Evolutionary conservation across 2,329 filamentous ascomycete genomes (phyloP).

Genomic region (Penicillium sp.): DNA sequence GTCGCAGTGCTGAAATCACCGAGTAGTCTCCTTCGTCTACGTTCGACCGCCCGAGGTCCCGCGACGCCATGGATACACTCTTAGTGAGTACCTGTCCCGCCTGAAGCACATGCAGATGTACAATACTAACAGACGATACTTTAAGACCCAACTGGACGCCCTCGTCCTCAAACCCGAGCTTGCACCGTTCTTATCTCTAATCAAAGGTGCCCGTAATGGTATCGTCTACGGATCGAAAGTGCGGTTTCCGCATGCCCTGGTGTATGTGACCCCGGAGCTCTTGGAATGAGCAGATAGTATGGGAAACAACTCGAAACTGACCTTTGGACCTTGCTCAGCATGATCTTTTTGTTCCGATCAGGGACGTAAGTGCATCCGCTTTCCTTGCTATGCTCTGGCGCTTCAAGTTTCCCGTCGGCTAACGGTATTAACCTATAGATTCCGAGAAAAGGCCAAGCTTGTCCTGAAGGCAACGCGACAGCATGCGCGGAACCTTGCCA

Average conservation of each 20-base stretch:
- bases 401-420: conserved; percentile 9
- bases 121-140: neutral
- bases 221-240: conserved; percentile 96
- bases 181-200: conserved; percentile 77
- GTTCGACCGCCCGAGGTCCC: conserved; percentile 28
- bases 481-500: conserved; percentile 87
- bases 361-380: conserved; percentile 63
- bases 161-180: conserved; percentile 80
- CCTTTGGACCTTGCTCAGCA: conserved; percentile 51
- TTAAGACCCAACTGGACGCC: conserved; percentile 68
- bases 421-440: conserved; percentile 33
- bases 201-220: conserved; percentile 95
- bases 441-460: conserved; percentile 74
- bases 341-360: conserved; percentile 95
- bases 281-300: neutral
- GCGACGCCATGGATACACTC: conserved; percentile 36
- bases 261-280: conserved; percentile 51
- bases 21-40: conserved; percentile 15
- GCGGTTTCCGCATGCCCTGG: conserved; percentile 94
- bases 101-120: conserved; percentile 11
- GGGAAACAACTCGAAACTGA: conserved; percentile 14
- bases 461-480: conserved; percentile 84
- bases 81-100: conserved; percentile 25
- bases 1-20: conserved; percentile 7
- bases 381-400: neutral